Conservation (phyloP, 2,329 filamentous ascomycete species). For the Claviceps purpurea region DNA sequence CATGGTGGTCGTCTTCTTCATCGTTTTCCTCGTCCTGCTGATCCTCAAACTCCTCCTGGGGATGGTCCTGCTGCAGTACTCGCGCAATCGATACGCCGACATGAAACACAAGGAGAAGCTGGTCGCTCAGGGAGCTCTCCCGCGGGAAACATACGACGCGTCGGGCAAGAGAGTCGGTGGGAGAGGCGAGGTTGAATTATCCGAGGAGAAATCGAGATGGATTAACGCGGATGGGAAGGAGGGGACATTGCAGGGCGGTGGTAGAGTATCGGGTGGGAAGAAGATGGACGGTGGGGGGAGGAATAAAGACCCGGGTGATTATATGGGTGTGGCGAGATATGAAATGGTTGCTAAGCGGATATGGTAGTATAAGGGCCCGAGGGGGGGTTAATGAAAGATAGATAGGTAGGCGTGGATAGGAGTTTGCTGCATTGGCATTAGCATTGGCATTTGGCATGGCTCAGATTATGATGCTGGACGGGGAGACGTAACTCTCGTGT, state of each 20-base stretch:
- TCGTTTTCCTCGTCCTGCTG: conserved; percentile 72
- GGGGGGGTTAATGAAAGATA: neutral
- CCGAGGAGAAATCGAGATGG: conserved; percentile 72
- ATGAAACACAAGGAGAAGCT: conserved; percentile 62
- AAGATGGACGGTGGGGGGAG: conserved; percentile 24
- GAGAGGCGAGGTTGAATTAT: conserved; percentile 76
- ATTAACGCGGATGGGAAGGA: conserved; percentile 80
- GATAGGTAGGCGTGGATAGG: no score
- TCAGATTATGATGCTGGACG: no score
- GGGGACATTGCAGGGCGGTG: conserved; percentile 48
- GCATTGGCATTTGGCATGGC: no score
- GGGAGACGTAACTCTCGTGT: no score
- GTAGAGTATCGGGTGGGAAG: conserved; percentile 39
- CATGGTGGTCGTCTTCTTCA: conserved; percentile 77
- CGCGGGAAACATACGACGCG: conserved; percentile 47
- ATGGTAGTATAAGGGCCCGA: conserved; percentile 45
- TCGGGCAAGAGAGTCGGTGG: conserved; percentile 66
- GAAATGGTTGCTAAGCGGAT: conserved; percentile 96
- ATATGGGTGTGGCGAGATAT: conserved; percentile 64
- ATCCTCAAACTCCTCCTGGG: conserved; percentile 77
- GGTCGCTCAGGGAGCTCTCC: conserved; percentile 30
- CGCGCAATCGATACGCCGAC: conserved; percentile 61
- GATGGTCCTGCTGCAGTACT: conserved; percentile 71
- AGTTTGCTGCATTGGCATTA: no score
- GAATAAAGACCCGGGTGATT: conserved; percentile 31